Evolutionary conservation across 116 monocot species (phyloP).

Genomic region (Posidonia oceanica): DNA sequence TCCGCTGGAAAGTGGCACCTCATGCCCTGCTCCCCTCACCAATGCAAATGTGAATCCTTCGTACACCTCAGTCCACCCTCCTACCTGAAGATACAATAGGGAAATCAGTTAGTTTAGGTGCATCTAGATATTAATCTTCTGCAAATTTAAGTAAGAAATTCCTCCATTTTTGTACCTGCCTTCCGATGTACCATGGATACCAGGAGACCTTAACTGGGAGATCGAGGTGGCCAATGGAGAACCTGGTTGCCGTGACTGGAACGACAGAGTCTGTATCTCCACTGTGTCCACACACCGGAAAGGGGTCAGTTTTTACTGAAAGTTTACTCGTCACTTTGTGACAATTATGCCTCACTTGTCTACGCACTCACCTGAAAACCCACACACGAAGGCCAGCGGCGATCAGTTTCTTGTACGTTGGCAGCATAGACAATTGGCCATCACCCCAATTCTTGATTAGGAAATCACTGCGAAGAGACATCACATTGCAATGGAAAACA

Average conservation of each 20-base stretch:
- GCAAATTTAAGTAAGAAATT: background rate
- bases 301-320: background rate
- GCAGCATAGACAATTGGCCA: constrained; percentile 73
- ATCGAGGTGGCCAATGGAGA: constrained; percentile 61
- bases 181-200: constrained; percentile 88
- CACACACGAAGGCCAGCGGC: constrained; percentile 68
- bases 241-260: constrained; percentile 90
- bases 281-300: constrained; percentile 12
- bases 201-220: constrained; percentile 63
- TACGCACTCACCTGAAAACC: constrained; percentile 67
- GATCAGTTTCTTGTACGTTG: constrained; percentile 72
- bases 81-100: constrained; percentile 37
- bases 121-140: background rate
- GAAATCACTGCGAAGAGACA: constrained; percentile 36
- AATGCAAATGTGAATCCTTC: constrained; percentile 80
- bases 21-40: constrained; percentile 88
- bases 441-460: constrained; percentile 87
- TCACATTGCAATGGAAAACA: background rate
- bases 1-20: constrained; percentile 82
- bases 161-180: constrained; percentile 33
- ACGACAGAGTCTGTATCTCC: constrained; percentile 97
- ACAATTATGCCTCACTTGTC: background rate
- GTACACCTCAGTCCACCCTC: constrained; percentile 90
- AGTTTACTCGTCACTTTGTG: background rate
- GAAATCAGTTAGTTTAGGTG: background rate